Base-by-base conservation (phyloP, 441 rosid genomes). In the Erodium trifolium region DNA sequence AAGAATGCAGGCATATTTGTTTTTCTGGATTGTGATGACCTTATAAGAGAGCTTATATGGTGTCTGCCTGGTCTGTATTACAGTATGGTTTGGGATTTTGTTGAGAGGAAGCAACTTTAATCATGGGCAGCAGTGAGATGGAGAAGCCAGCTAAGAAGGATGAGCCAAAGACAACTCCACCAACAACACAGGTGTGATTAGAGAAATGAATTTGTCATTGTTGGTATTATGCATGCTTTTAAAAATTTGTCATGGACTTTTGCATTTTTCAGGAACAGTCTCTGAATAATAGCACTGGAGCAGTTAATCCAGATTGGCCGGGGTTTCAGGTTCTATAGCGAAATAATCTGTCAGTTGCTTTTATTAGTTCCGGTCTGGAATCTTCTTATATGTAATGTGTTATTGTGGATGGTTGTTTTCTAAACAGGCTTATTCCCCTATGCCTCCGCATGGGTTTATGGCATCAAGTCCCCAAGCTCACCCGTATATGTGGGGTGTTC, bases 401-500 rank as follows among this genome's bases (percentile, higher is more conserved):
- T 45, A 73, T 66, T 37, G 16, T 63, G 34, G 69, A 65, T 71
- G 60, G 65, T 75, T 70, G 19, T 77, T 75, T 43, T 71, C 63
- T 73, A 65, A 64, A 68, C 85, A 93, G 97, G 89, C 96, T 37
- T 91, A 85, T 86, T 89, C 97, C 75, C 91, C 91, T 71, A 84
- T 93, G 67, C 97, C 91, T 63, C 93, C 97, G 12, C 97, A 83
- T 83, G 97, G 97, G 37, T 93, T 87, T 69, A 68, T 91, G 76
- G 92, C 96, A 19, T 88, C 97, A 70, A 93, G 90, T 81, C 97
- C 97, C 77, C 97, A 93, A 81, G 89, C 95, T 71, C 96, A 82
- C 73, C 96, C 98, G 53, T 91, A 93, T 76, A 91, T 93, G 97
- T 93, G 98, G 98, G 98, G 97, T 0, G 98, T 89, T 80, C 98